These are phyloP conservation scores for Maudiozyma barnettii DNA, from an alignment of 805 yeast species.

Conservation along the genomic window DNA sequence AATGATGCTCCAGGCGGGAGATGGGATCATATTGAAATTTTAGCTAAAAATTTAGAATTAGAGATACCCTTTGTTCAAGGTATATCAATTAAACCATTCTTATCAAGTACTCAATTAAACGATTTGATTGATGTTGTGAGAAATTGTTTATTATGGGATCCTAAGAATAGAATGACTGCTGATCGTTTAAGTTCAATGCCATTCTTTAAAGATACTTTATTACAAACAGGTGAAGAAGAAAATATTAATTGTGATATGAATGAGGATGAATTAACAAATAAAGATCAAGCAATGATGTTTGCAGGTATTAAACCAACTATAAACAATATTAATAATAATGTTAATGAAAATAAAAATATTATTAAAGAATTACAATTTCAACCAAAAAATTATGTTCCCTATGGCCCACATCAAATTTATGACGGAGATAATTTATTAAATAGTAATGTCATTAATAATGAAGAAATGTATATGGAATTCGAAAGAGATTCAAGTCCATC, in stretches of 20 bases:
- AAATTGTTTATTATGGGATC: slow-evolving; percentile 64
- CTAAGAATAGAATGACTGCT: slow-evolving; percentile 50
- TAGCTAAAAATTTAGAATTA: slow-evolving; percentile 48
- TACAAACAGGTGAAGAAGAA: slow-evolving; percentile 3
- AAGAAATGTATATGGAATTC: not conserved
- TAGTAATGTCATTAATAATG: not conserved
- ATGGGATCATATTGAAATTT: slow-evolving; percentile 54
- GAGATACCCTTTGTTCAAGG: slow-evolving; percentile 50
- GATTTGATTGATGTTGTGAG: slow-evolving; percentile 33
- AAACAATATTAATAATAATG: not conserved
- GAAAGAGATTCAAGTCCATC: not conserved
- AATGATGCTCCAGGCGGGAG: slow-evolving; percentile 53
- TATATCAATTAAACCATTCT: slow-evolving; percentile 34
- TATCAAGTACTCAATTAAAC: slow-evolving; percentile 37
- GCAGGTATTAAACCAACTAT: not conserved
- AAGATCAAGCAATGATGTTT: slow-evolving; percentile 5
- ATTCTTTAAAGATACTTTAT: slow-evolving; percentile 43
- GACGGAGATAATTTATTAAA: not conserved
- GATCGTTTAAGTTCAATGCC: slow-evolving; percentile 39
- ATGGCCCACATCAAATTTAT: not conserved
- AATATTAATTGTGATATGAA: slow-evolving; percentile 5
- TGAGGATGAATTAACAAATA: slow-evolving; percentile 15
- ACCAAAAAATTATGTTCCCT: not conserved
- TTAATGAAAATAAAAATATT: not conserved
- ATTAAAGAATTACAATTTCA: not conserved